Conservation (phyloP, 805 yeast genomes). For the Saccharomycopsis babjevae region DNA sequence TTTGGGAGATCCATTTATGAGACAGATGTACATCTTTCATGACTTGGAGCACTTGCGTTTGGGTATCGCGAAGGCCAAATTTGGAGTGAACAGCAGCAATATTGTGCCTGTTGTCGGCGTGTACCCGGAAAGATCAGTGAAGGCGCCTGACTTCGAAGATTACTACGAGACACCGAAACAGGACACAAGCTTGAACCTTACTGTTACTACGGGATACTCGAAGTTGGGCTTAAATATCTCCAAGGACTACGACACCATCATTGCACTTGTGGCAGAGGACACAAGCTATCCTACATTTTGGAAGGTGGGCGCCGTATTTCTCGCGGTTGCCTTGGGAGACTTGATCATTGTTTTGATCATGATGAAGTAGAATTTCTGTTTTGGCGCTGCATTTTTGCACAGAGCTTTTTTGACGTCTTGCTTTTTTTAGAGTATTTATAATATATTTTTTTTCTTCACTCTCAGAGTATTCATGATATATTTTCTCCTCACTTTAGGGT, state of each 20-base stretch:
- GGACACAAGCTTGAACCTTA: background rate
- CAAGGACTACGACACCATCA: background rate
- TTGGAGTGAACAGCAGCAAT: background rate
- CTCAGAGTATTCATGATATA: too few relatives aligned
- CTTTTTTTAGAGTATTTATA: too few relatives aligned
- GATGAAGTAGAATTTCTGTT: background rate
- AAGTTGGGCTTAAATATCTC: background rate
- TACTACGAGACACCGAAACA: background rate
- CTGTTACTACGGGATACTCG: background rate
- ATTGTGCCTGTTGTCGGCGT: background rate
- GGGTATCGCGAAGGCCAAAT: conserved; percentile 35
- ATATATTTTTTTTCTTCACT: too few relatives aligned
- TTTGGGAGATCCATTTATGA: conserved; percentile 46
- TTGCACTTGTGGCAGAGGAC: background rate
- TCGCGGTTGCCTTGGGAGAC: background rate
- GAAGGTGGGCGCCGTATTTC: background rate
- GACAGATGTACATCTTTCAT: conserved; percentile 42
- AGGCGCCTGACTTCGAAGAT: background rate
- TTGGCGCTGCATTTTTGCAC: background rate
- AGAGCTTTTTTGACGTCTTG: too few relatives aligned
- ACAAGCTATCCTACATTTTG: background rate
- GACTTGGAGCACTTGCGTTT: conserved; percentile 38
- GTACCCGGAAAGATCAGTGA: background rate
- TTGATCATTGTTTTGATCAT: background rate
- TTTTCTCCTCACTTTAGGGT: too few relatives aligned